Base-by-base conservation (phyloP, 805 yeast species). In the Lipomyces spencermartinsiae region DNA sequence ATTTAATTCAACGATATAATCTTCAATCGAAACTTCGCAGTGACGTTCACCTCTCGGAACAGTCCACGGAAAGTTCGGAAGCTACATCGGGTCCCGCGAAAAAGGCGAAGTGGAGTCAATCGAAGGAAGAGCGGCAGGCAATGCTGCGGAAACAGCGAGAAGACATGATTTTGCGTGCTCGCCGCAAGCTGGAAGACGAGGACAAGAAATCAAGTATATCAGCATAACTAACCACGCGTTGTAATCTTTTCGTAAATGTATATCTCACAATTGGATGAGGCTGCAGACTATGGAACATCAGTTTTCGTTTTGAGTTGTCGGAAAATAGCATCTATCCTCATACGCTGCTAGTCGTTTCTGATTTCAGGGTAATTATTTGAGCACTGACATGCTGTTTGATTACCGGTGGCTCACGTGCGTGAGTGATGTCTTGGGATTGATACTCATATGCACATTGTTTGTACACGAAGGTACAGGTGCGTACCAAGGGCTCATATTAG, bases 111-210 rank as follows among this genome's bases (percentile, higher is more conserved):
- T 82, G 89, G 89, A 75, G 81, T 67, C 74, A 76, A 69, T 75
- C 80, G 46, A 80, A 83, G 46, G 81, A 79, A 58, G 81, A 80
- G 68, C 82, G 87, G 64, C 82, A 82, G 61, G 75, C 74, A 61
- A 79, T 79, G 43, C 79, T 87, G 63, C 82, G 81, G 57, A 80
- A 80, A 63, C 86, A 84, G 77, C 85, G 84, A 64, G 82, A 83
- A 65, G 84, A 84, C 60, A 83, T 90, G 88, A 83, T 89, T 55
- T 76, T 85, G 75, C 81, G 83, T 65, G 92, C 93, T 0, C 84
- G 93, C 72, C 78, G 82, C 72, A 84, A 89, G 75, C 80, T 92
- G 77, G 73, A 73, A 4, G 49, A n/a, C 5, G 49, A 43, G 4
- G 49, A 43, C 10, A 43, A 43, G 49, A 53, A 39, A 51, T 19